These are phyloP conservation scores for Spirogloea muscicola DNA, from an alignment of 139 green algal genomes.

Conservation along the genomic window DNA sequence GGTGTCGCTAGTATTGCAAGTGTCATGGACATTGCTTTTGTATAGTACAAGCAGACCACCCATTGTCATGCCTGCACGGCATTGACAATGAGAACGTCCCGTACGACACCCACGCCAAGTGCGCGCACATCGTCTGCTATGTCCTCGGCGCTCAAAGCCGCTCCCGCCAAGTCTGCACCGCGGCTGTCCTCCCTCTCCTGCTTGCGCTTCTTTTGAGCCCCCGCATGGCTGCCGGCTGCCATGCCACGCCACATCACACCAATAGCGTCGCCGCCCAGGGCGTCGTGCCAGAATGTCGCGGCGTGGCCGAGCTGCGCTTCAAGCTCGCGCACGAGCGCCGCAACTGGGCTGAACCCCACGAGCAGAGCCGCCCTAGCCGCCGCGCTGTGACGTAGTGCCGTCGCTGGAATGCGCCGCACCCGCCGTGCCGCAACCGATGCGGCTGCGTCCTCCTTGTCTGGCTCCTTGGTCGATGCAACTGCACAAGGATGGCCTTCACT, in stretches of 20 bases:
- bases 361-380: neutral
- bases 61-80: neutral
- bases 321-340: constrained; percentile 1
- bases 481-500: neutral
- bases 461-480: neutral
- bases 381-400: neutral
- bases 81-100: neutral
- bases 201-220: too few relatives aligned
- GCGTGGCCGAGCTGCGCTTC: neutral
- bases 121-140: neutral
- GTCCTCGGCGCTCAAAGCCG: neutral
- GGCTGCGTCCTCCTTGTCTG: constrained; percentile 1
- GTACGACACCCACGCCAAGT: too few relatives aligned
- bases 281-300: constrained; percentile 5
- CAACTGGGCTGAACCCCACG: neutral
- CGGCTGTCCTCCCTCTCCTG: too few relatives aligned
- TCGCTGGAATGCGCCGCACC: neutral
- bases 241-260: constrained; percentile 3
- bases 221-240: neutral
- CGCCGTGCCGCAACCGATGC: neutral
- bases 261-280: constrained; percentile 1
- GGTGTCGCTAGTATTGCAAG: too few relatives aligned
- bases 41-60: too few relatives aligned
- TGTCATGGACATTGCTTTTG: too few relatives aligned
- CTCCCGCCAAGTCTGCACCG: neutral